Evolutionary conservation across 164 flowering plant species (phyloP), one percentile per base, ranked within the genome.

Genomic region (Annona cherimola): DNA sequence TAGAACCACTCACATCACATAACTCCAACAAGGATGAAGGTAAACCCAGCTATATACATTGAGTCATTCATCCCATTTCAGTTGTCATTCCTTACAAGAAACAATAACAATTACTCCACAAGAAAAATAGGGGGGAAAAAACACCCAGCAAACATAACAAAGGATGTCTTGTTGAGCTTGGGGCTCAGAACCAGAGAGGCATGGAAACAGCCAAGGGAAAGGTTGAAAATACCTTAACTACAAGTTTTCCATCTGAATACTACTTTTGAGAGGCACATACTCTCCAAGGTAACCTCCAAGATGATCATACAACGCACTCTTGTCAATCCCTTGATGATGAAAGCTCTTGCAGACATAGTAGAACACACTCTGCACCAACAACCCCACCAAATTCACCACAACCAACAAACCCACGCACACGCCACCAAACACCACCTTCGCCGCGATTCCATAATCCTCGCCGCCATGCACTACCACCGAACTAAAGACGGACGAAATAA

Each of bases 221-320:
- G 57, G 57, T 50, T 50, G 14, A 50, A 1, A 50, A 9, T 50
- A 11, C 57, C 57, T 50, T 50, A 50, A 5, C n/a, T 66, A 18
- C 69, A 66, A n/a, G 5, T 43, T 44, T 40, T 94, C 97, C 97
- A 94, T 87, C 84, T 94, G 97, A 86, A 94, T 81, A 80, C 85
- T 94, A 80, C 99, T 92, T 86, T 94, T 92, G 43, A 94, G 83
- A 54, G 97, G 99, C 76, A 94, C 95, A 78, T 94, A 94, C 69
- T 94, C 99, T 2, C 99, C 99, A 70, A 94, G 90, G 74, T 94
- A 94, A 3, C 97, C 99, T 57, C 97, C 99, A 61, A 94, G 92
- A 79, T 94, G 97, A 72, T 94, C 99, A 66, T 86, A 81, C 81
- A 94, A 77, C 5, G 93, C 99, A 7, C 67, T 79, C 86, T 94